Evolutionary conservation across 192 early-diverging fungal species (phyloP), one percentile per base, ranked within the genome.

Genomic region (Umbelopsis isabellina): DNA sequence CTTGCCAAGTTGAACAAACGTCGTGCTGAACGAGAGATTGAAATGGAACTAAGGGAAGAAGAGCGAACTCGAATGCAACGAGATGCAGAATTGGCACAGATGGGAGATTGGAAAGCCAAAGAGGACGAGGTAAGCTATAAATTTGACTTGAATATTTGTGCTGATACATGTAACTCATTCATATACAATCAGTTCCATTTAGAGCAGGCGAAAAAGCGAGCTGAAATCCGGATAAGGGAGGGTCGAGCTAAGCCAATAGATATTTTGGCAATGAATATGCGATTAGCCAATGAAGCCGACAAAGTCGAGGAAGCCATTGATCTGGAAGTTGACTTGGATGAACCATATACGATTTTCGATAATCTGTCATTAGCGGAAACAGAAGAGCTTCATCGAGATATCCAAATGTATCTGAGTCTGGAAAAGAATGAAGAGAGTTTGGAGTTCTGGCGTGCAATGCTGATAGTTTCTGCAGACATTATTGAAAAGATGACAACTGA

Each of bases 61-160:
- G 95, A 97, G 65, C 76, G 85, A 71, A 75, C 80, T 18, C 84
- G 91, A 27, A 79, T 90, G 73, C 91, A 95, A 67, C 82, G 96
- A 2, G 95, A 97, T 66, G 84, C 90, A 46, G 97, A 98, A 75
- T 85, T 88, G 52, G 91, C 89, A 20, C 91, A 91, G 49, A 84
- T 97, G 69, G 97, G 96, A n/a, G 97, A 99, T 75, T 99, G 96
- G 96, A 91, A 95, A 78, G 84, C 87, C 0, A 87, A 91, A 37
- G 97, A 99, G 67, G 95, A 96, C 71, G 91, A 92, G 41, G 81
- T 83, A 82, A 53, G 47, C 27, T 30, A 30, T 30, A 3, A 30
- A 2, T 2, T 30, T 30, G 27, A 30, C 27, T 30, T 30, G 27
- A 30, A 3, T 30, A 30, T 30, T 30, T 30, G 27, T 30, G 27